Evolutionary conservation across 805 yeast species (phyloP), one percentile per base, ranked within the genome.

Genomic region (Helenozyma rhizophorensis): DNA sequence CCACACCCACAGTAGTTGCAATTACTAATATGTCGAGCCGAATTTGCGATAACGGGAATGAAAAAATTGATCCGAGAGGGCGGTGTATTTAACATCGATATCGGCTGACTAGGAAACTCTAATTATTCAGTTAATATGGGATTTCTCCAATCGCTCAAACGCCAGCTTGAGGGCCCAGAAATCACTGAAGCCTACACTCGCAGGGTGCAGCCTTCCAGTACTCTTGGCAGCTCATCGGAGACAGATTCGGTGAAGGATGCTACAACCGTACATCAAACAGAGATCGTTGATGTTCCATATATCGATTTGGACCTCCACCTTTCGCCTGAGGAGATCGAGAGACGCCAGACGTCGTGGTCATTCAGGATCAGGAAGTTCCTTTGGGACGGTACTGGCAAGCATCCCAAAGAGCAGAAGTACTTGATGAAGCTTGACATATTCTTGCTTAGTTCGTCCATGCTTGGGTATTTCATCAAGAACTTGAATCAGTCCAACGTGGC

Each of bases 311-410:
- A 39, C n/a, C 22, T 41, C 23, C 17, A 30, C 10, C 34, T 41
- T 11, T 22, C 36, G 6, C 24, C 36, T 12, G 56, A 47, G 31
- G 57, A 57, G 29, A 18, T 39, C 9, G 37, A 42, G 10, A 37
- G 45, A 21, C 39, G 62, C 17, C 32, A 44, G 13, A 47, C 32
- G 9, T 47, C 56, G 1, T 29, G 27, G 23, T 39, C 48, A 50
- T 56, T 48, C 37, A 46, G 46, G 22, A 30, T 56, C 22, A 49
- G 43, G 32, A 40, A 27, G 19, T 59, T 59, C 27, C 32, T 60
- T 6, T 63, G 68, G 67, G 69, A 64, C 40, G 62, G 62, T 3
- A 44, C 53, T 1, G 68, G 55, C 16, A 60, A 58, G 39, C 65
- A 62, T 37, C 65, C 65, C 6, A 48, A 46, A 23, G 69, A 64